Evolutionary conservation across 305 asterid genomes (phyloP).

Genomic region (Lippia alba): DNA sequence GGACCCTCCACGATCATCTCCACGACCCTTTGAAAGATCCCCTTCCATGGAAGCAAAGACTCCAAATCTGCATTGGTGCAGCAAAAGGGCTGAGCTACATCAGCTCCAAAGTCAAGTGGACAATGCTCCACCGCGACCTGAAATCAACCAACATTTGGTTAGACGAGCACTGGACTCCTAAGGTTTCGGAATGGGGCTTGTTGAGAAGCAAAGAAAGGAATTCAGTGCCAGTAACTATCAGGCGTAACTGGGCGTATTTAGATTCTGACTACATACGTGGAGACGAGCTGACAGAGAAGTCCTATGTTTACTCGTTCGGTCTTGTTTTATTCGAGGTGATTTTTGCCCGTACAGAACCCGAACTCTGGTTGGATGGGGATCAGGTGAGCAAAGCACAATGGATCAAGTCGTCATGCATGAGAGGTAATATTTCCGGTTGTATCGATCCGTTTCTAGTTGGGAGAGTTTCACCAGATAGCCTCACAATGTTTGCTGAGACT

Average conservation of each 20-base stretch:
- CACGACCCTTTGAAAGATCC: constrained; percentile 58
- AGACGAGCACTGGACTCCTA: constrained; percentile 47
- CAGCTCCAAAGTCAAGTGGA: constrained; percentile 47
- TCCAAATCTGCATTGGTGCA: constrained; percentile 69
- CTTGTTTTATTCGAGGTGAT: constrained; percentile 61
- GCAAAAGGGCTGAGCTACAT: constrained; percentile 58
- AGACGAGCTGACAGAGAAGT: constrained; percentile 50
- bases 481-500: constrained; percentile 51
- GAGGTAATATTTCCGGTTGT: constrained; percentile 44
- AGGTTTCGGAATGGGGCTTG: constrained; percentile 54
- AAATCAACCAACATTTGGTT: constrained; percentile 57
- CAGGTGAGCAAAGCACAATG: constrained; percentile 61
- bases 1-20: constrained; percentile 69
- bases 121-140: constrained; percentile 53
- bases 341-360: constrained; percentile 51
- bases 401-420: constrained; percentile 62
- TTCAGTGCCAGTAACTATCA: constrained; percentile 23
- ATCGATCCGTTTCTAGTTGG: constrained; percentile 60
- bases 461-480: constrained; percentile 57
- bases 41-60: constrained; percentile 72
- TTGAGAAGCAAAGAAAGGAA: constrained; percentile 36
- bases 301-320: constrained; percentile 66
- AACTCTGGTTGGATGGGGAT: constrained; percentile 63
- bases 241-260: constrained; percentile 45
- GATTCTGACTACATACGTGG: constrained; percentile 68